Evolutionary conservation across 1,284 basidiomycete genomes (phyloP), one percentile per base, ranked within the genome.

Genomic region (Cryptococcus hybrid): DNA sequence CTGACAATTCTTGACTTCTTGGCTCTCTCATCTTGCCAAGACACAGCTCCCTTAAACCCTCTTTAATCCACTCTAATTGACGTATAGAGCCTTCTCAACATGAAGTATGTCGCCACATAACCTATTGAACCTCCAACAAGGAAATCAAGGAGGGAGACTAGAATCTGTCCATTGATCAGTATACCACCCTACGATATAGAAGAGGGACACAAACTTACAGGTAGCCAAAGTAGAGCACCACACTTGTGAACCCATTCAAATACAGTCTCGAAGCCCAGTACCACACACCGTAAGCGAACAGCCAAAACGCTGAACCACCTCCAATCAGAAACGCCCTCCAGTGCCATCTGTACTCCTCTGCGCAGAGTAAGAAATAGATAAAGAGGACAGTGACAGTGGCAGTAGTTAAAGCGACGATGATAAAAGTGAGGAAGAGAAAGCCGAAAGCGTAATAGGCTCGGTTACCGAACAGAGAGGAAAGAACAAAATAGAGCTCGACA

Each of bases 311-410:
- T 59, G 88, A 90, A 18, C 92, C 92, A 5, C 93, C 95, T 37
- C 61, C 95, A n/a, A 88, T 89, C 63, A 96, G 74, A 83, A 98
- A 97, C 4, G 92, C 84, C 45, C 92, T 85, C 94, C 95, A 98
- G 63, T 99, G 94, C 94, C 94, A 99, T 62, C 90, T 83, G 78
- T 97, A 98, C 71, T 99, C 94, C 76, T 98, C 95, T 8, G 92
- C 89, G 64, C 94, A 98, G 12, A 99, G 84, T 57, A 88, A 83
- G 76, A 97, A 97, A 80, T 99, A 96, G 1, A 87, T 88, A 78
- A 93, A 91, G 7, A 96, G 82, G 63, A 95, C 89, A 3, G 90
- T 87, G 39, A 93, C 89, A 0, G 92, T 93, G 2, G 90, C 93
- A 0, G 91, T 90, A 2, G 92, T 96, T 46, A 96, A 78, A 24